Evolutionary conservation across 768 basidiomycete genomes (phyloP), one percentile per base, ranked within the genome.

Genomic region (Rhizopogon vesiculosus): DNA sequence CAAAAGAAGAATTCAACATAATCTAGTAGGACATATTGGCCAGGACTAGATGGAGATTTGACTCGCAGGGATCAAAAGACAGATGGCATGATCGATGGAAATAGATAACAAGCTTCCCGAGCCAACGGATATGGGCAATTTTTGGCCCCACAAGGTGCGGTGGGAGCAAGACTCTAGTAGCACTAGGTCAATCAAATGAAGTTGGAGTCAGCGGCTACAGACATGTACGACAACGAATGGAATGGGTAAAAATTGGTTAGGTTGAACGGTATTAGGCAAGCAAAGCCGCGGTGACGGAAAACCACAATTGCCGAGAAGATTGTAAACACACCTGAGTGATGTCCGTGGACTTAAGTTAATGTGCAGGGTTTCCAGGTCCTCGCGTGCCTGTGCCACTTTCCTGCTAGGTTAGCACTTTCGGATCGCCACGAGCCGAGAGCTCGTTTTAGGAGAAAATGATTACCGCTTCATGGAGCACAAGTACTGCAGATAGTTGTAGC

Each of bases 301-400:
- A 40, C 53, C 59, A 65, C 38, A 59, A 59, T 61, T 70, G 70
- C 70, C 70, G 69, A 70, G 62, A 65, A 70, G 49, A 56, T 56
- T 63, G 60, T 56, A 66, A 45, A 60, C 63, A 59, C 55, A 66
- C 56, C 62, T 61, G 64, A 56, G 62, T 61, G 64, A 70, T 71
- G 69, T 72, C 69, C 69, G 69, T 72, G 69, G 69, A 70, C 61
- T 70, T 70, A 70, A 70, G 71, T 71, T 69, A 69, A 69, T 69
- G 54, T 61, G 68, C 64, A 62, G 62, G 66, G 68, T 61, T 62
- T 69, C 70, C 71, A 69, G 61, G 58, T 59, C 67, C 67, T 66
- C 65, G 66, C 64, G 69, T 66, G 56, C 65, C 70, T 70, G 70
- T 70, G 59, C 60, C 64, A 69, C 68, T 57, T 13, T 63, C 66